Evolutionary conservation across 352 stramenopile genomes (phyloP).

Genomic region (Phytopythium ostracodes): DNA sequence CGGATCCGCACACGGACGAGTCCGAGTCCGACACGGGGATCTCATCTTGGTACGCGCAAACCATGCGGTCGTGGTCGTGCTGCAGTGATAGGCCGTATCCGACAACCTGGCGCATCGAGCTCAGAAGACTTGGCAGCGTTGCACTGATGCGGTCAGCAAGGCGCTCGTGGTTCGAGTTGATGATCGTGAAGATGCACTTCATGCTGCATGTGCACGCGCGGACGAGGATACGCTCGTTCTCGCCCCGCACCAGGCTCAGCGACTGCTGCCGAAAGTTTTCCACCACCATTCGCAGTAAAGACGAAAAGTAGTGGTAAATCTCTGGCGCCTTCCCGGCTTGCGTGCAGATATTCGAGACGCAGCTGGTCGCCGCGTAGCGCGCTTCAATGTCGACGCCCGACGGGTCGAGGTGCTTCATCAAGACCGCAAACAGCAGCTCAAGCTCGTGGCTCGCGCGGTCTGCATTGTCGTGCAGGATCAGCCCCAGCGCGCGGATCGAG

Average conservation of each 20-base stretch:
- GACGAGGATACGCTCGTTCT: conserved; percentile 75
- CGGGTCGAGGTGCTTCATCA: conserved; percentile 72
- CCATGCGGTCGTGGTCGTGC: conserved; percentile 43
- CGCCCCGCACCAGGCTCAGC: conserved; percentile 49
- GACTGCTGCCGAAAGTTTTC: conserved; percentile 85
- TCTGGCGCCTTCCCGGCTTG: conserved; percentile 66
- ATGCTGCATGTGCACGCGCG: conserved; percentile 84
- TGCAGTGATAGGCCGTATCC: conserved; percentile 59
- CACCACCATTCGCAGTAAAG: conserved; percentile 76
- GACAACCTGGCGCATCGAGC: conserved; percentile 77
- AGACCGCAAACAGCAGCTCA: conserved; percentile 60
- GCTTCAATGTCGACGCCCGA: conserved; percentile 80
- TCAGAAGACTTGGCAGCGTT: conserved; percentile 55
- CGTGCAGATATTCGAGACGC: conserved; percentile 73
- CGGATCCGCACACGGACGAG: conserved; percentile 66
- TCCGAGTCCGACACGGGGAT: conserved; percentile 64
- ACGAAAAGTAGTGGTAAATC: conserved; percentile 63
- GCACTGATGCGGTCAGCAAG: conserved; percentile 57
- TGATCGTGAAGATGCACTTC: conserved; percentile 85
- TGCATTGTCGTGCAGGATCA: conserved; percentile 77
- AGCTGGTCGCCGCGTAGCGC: conserved; percentile 82
- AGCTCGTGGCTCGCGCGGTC: conserved; percentile 59
- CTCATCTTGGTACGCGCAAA: conserved; percentile 56
- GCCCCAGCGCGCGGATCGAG: conserved; percentile 62
- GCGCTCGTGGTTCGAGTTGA: conserved; percentile 61